Evolutionary conservation across 345 rosid genomes (phyloP).

Genomic region (Gossypium rotundifolium): DNA sequence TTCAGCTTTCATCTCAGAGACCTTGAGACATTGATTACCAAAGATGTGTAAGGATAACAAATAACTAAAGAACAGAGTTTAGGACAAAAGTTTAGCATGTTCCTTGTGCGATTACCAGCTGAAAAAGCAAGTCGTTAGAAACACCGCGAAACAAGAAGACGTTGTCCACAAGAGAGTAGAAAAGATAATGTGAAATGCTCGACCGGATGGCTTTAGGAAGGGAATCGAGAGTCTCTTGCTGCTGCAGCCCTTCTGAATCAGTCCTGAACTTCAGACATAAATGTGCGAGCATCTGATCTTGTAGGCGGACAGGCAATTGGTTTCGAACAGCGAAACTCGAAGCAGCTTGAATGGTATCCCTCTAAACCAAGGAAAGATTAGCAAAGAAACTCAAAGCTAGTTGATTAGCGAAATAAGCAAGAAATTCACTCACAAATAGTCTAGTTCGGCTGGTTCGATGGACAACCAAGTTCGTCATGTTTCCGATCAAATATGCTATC

Average conservation of each 20-base stretch:
- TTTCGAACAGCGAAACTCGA: constrained; percentile 63
- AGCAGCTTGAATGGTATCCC: constrained; percentile 72
- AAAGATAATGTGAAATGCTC: constrained; percentile 62
- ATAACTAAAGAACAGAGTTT: background rate
- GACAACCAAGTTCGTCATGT: constrained; percentile 96
- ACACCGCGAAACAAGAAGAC: constrained; percentile 62
- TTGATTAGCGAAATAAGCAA: background rate
- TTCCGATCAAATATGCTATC: constrained; percentile 85
- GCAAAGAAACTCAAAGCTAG: background rate
- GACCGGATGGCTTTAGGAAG: constrained; percentile 80
- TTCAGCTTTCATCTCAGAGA: constrained; percentile 81
- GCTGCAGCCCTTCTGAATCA: constrained; percentile 64
- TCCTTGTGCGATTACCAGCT: constrained; percentile 42
- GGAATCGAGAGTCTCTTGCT: constrained; percentile 62
- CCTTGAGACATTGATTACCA: constrained; percentile 29
- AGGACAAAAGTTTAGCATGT: constrained; percentile 9
- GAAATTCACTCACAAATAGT: constrained; percentile 57
- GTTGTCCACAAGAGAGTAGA: constrained; percentile 53
- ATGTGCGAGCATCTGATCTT: constrained; percentile 83
- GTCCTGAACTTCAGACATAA: constrained; percentile 62
- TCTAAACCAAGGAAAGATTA: constrained; percentile 23
- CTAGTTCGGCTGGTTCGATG: constrained; percentile 88
- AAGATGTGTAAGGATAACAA: background rate
- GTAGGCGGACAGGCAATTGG: constrained; percentile 45
- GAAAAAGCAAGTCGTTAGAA: constrained; percentile 67